phyloP scores from a whole-genome alignment of 306 rosid species.

The Sicyos baderoa region DNA sequence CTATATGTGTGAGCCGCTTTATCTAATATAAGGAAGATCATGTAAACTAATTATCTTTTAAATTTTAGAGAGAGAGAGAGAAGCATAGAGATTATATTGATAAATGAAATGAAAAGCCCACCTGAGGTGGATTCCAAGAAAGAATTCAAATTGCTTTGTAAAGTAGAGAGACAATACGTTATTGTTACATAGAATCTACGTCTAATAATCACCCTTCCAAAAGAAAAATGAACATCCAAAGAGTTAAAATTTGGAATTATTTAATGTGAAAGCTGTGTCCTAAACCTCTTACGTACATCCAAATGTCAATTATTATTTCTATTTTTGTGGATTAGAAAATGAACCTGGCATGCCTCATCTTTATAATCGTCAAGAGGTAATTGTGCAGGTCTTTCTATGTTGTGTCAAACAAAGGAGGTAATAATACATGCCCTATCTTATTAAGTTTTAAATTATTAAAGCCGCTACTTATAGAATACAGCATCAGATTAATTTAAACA shows the following conservation, averaged over 20 bases:
- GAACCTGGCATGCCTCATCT: neutral
- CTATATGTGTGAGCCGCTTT: neutral
- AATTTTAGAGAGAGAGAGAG: neutral
- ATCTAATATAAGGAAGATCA: conserved; percentile 4
- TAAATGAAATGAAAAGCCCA: neutral
- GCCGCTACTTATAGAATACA: neutral
- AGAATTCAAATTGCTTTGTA: neutral
- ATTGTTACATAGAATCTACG: neutral
- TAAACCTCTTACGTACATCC: neutral
- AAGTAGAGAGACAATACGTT: neutral
- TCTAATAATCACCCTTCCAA: neutral
- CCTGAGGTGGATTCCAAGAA: neutral
- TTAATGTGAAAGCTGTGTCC: neutral
- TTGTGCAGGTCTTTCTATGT: neutral
- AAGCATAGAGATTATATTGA: neutral
- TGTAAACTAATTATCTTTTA: neutral
- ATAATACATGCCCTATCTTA: neutral
- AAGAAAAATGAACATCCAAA: neutral
- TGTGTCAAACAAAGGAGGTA: neutral
- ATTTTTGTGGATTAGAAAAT: neutral
- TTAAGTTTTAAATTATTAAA: neutral
- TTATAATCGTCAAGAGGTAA: neutral
- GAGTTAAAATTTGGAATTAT: neutral
- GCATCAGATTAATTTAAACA: neutral
- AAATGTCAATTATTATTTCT: neutral